Evolutionary conservation across 805 yeast genomes (phyloP).

Genomic region (Candida hispaniensis): DNA sequence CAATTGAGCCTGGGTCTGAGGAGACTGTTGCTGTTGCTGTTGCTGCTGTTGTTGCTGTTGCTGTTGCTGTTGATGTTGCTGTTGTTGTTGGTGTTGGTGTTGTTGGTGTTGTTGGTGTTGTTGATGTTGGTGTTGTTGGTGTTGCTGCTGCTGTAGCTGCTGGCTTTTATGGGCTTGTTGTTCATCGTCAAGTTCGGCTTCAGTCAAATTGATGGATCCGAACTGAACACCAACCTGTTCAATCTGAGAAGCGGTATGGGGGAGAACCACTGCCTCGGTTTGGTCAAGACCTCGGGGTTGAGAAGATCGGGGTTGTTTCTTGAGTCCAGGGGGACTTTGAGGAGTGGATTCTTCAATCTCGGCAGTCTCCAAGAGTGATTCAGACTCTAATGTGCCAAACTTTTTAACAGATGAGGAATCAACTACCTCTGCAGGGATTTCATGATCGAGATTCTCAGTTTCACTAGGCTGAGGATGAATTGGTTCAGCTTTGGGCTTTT

Average conservation of each 20-base stretch:
- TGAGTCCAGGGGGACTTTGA: slow-evolving; percentile 18
- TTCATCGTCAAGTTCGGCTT: no score
- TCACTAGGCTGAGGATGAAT: slow-evolving; percentile 2
- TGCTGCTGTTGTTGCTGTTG: no score
- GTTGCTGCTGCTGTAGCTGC: no score
- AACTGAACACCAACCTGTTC: slow-evolving; percentile 50
- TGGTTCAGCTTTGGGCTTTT: slow-evolving; percentile 3
- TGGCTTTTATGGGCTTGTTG: no score
- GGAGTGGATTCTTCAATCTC: slow-evolving; percentile 2
- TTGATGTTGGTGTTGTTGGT: no score
- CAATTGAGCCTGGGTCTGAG: slow-evolving; percentile 3
- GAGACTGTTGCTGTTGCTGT: slow-evolving; percentile 14
- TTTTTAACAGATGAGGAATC: not conserved
- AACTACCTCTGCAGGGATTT: slow-evolving; percentile 1
- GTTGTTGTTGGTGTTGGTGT: no score
- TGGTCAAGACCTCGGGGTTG: slow-evolving; percentile 30
- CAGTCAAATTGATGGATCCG: slow-evolving; percentile 48
- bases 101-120: no score
- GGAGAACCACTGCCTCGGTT: slow-evolving; percentile 39
- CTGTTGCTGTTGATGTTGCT: no score
- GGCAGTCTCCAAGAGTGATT: not conserved
- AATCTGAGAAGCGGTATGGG: slow-evolving; percentile 42
- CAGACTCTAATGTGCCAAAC: not conserved
- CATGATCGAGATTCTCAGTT: slow-evolving; percentile 5
- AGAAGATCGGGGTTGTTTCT: slow-evolving; percentile 17